Base-by-base conservation (phyloP, 73 alveolate species). In the Paramecium sexaurelia region DNA sequence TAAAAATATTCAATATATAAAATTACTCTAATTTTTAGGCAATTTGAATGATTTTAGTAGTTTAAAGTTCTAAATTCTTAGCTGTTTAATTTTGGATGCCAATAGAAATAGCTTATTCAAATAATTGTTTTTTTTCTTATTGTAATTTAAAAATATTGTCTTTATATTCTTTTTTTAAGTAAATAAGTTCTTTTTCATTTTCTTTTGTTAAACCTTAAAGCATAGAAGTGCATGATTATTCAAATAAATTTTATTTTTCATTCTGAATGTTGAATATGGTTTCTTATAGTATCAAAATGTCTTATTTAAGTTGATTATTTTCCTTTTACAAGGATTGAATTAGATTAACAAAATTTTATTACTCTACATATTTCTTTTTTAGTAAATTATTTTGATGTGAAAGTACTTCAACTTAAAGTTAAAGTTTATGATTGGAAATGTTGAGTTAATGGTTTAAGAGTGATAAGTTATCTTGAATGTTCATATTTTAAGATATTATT, bases 91-190 rank as follows among this genome's bases (percentile, higher is more conserved):
- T 61, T 61, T 61, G 17, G 1, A 61, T 61, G 2, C 83, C 83
- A 41, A 61, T 61, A 29, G 83, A 61, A 61, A 61, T 45, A 22
- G 83, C 83, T 61, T 61, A 32, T 61, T 61, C 83, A 32, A 61
- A 61, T 17, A 61, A 19, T 61, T 61, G 24, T 1, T 61, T 26
- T 61, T 61, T 61, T 61, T 61, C 83, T 61, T 26, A 32, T 29
- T 61, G 22, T 32, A 61, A 61, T 61, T 11, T 22, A 61, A 26
- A 61, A 10, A 61, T 26, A 9, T 61, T 17, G 11, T 61, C 83
- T 29, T 61, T 29, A 29, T 61, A 61, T 32, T 61, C 83, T 61
- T 61, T 8, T 61, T 61, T 61, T 10, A 61, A 19, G 19, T 29
- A 61, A 3, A 15, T 11, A 1, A 29, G 39, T 29, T 61, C 83